These are phyloP conservation scores for Erucastrum elatum DNA, from an alignment of 345 rosid genomes.

Conservation along the genomic window DNA sequence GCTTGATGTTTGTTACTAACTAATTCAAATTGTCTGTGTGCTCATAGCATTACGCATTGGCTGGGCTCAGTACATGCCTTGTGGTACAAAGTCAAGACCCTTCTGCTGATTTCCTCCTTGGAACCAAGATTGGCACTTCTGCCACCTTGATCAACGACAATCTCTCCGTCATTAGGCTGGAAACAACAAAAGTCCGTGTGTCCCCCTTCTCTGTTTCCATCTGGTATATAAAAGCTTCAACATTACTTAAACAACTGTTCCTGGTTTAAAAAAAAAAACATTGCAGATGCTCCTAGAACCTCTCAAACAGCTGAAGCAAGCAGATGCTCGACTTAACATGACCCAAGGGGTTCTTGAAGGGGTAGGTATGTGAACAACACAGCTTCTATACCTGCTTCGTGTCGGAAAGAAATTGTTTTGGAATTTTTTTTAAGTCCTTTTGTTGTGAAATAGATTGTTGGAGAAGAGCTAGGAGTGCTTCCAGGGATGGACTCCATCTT, in stretches of 20 bases:
- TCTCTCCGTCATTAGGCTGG: slow-evolving; percentile 72
- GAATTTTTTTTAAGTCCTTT: background rate
- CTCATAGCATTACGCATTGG: slow-evolving; percentile 69
- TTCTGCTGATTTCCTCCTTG: slow-evolving; percentile 69
- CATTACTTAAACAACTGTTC: slow-evolving; percentile 4
- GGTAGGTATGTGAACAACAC: slow-evolving; percentile 66
- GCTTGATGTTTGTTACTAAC: slow-evolving; percentile 12
- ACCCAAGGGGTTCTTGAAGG: slow-evolving; percentile 91
- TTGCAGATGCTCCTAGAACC: slow-evolving; percentile 87
- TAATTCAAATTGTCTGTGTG: background rate
- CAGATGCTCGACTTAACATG: slow-evolving; percentile 71
- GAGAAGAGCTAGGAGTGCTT: slow-evolving; percentile 95
- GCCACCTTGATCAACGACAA: slow-evolving; percentile 55
- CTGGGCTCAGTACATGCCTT: slow-evolving; percentile 75
- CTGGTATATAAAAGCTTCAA: background rate
- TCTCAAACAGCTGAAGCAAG: slow-evolving; percentile 71
- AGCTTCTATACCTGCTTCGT: background rate
- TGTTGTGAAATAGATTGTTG: slow-evolving; percentile 65
- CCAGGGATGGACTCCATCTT: slow-evolving; percentile 92
- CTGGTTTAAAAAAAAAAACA: slow-evolving; percentile 1
- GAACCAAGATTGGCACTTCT: slow-evolving; percentile 70
- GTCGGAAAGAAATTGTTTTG: too few relatives aligned
- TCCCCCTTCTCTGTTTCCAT: too few relatives aligned
- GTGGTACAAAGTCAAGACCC: slow-evolving; percentile 81
- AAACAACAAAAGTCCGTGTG: slow-evolving; percentile 67